Conservation (phyloP, 257 asterid species). For the Anisodus tanguticus region DNA sequence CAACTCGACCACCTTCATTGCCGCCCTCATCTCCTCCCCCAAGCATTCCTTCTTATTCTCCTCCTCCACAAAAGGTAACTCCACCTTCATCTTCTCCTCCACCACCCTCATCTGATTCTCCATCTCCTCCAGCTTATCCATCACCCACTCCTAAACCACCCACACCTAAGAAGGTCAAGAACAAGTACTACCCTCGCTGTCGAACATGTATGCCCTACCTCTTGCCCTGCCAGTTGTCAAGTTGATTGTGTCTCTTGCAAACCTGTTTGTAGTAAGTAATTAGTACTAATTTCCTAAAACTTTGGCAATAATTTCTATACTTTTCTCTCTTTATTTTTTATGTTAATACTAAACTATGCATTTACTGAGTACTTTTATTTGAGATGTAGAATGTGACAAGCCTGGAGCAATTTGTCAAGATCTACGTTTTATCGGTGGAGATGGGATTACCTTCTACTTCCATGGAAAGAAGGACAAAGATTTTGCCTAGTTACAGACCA, state of each 20-base stretch:
- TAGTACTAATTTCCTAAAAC: neutral
- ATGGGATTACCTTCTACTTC: conserved; percentile 35
- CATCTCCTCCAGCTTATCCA: neutral
- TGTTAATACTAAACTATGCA: neutral
- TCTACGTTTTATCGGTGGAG: conserved; percentile 34
- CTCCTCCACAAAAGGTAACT: neutral
- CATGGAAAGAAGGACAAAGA: conserved; percentile 28
- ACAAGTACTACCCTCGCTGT: neutral
- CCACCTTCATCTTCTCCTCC: neutral
- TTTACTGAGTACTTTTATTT: neutral
- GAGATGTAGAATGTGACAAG: conserved; percentile 19
- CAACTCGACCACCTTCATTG: neutral
- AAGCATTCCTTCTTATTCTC: too few species aligned
- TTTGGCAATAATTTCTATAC: neutral
- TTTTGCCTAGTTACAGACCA: conserved; percentile 24
- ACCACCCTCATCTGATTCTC: neutral
- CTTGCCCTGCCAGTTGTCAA: neutral
- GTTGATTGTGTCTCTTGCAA: conserved; percentile 21
- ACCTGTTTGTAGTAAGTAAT: conserved; percentile 21
- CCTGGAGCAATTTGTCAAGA: conserved; percentile 34
- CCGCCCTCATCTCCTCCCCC: conserved; percentile 29
- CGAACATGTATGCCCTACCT: neutral
- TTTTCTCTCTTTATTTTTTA: too few species aligned
- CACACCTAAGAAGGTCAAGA: conserved; percentile 2
- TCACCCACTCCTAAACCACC: neutral